Base-by-base conservation (phyloP, 257 asterid genomes). In the Cordia subcordata region DNA sequence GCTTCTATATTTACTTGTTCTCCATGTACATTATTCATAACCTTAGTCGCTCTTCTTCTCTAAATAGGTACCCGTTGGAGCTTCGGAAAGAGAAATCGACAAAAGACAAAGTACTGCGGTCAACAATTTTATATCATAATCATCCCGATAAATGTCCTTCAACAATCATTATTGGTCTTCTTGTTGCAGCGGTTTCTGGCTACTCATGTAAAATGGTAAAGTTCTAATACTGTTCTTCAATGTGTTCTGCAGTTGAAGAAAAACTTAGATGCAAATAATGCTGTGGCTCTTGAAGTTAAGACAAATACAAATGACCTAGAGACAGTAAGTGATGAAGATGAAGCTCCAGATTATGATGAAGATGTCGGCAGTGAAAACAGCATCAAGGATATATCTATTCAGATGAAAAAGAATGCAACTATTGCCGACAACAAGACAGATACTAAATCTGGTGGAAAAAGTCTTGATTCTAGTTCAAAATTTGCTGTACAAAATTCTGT, bases 1-100 rank as follows among this genome's bases (percentile, higher is more conserved):
- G n/a, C n/a, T n/a, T n/a, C n/a, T n/a, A n/a, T n/a, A n/a, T n/a
- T n/a, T n/a, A 27, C 20, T 27, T 57, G 60, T 10, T 11, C 16
- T 49, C 16, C 40, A 21, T 66, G 16, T 21, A 40, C 49, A 27
- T 27, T 27, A 27, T 27, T 3, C 35, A 6, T 27, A 1, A 27
- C 3, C 35, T 27, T 8, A 17, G 14, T 5, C 16, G 13, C 8
- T 22, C 17, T 54, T 63, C 1, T 13, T 35, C 55, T 57, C 22
- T 55, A 10, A 66, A 57, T 58, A 93, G 99, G 99, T 93, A 93
- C 54, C 99, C 99, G 0, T 68, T 93, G 81, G 99, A 93, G 90
- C 79, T 93, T 68, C 79, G 99, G 23, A 93, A 86, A 78, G 97
- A 86, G 72, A 93, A 93, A 79, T 77, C 94, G 8, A 84, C 87